Percentiles rank a stretch among this genome's conserved stretches.
These are phyloP conservation scores for Pythium dissotocum DNA, from an alignment of 352 stramenopile species.

Conservation along the genomic window DNA sequence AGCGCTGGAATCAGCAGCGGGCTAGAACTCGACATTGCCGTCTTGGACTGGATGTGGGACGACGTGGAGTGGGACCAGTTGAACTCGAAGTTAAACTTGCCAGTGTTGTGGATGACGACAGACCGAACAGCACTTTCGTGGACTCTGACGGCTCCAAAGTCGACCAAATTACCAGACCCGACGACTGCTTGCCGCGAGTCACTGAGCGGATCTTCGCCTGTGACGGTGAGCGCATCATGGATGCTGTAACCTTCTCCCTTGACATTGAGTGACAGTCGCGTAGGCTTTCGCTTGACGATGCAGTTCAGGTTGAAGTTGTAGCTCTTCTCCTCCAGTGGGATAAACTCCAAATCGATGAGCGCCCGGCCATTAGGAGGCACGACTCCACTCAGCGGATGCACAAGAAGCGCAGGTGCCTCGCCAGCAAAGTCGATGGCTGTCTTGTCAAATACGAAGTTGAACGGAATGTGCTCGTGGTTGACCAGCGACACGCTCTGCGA, in stretches of 20 bases:
- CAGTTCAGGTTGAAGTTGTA: constrained; percentile 95
- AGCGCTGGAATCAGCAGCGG: constrained; percentile 43
- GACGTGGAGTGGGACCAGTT: constrained; percentile 51
- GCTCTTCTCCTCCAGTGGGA: constrained; percentile 88
- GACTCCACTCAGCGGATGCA: constrained; percentile 88
- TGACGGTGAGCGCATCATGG: constrained; percentile 68
- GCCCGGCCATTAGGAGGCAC: constrained; percentile 87
- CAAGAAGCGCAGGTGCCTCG: constrained; percentile 72
- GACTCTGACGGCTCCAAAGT: constrained; percentile 89
- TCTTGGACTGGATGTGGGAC: neutral
- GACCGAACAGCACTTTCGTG: constrained; percentile 72
- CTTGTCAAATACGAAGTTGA: constrained; percentile 95
- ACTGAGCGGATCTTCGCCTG: constrained; percentile 37
- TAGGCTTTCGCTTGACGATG: constrained; percentile 91
- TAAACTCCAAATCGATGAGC: constrained; percentile 88
- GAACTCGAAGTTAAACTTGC: constrained; percentile 97
- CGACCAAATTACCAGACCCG: constrained; percentile 48
- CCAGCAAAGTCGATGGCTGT: constrained; percentile 77
- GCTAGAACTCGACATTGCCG: neutral
- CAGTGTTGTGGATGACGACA: constrained; percentile 88
- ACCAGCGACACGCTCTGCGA: constrained; percentile 88
- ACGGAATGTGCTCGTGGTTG: constrained; percentile 93
- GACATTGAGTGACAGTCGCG: constrained; percentile 90
- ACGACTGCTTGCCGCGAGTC: constrained; percentile 37
- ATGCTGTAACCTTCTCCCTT: constrained; percentile 95